Evolutionary conservation across 306 rosid species (phyloP).

Genomic region (Cucurbita moschata): DNA sequence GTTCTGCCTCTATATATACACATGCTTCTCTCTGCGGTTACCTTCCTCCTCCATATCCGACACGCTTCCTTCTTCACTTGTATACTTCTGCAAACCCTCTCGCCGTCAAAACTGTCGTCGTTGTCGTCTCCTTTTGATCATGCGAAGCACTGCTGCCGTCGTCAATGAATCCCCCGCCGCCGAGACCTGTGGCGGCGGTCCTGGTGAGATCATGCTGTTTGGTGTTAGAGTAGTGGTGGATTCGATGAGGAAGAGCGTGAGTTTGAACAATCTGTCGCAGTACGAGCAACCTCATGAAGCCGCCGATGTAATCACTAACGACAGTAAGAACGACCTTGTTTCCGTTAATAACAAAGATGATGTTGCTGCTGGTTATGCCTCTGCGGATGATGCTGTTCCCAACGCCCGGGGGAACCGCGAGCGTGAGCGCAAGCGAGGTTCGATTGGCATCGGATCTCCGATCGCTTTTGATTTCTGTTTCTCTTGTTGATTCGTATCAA

Average conservation of each 20-base stretch:
- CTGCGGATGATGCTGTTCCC: conserved; percentile 74
- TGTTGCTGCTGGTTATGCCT: conserved; percentile 47
- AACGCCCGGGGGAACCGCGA: conserved; percentile 54
- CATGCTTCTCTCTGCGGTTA: not conserved
- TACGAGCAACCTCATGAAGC: conserved; percentile 50
- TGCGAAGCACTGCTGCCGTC: conserved; percentile 13
- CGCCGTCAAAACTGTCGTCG: not conserved
- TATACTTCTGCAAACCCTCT: not conserved
- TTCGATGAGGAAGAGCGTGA: conserved; percentile 93
- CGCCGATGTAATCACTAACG: not conserved
- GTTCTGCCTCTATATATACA: not conserved
- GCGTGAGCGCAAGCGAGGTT: conserved; percentile 98
- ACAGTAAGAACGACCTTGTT: conserved; percentile 2
- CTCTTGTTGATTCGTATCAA: not conserved
- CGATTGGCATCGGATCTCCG: conserved; percentile 4
- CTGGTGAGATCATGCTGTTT: conserved; percentile 78
- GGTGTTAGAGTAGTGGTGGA: conserved; percentile 88
- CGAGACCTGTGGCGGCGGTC: conserved; percentile 10
- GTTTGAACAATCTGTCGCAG: conserved; percentile 90
- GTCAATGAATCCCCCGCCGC: conserved; percentile 18
- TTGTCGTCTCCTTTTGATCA: conserved; percentile 10
- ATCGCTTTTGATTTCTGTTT: not conserved
- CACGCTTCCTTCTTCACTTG: not conserved
- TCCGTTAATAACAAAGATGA: conserved; percentile 28
- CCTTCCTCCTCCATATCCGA: not conserved